Percentiles rank a stretch among this genome's conserved stretches.
phyloP scores from a whole-genome alignment of 1,284 basidiomycete genomes.

The Fomitopsis palustris region DNA sequence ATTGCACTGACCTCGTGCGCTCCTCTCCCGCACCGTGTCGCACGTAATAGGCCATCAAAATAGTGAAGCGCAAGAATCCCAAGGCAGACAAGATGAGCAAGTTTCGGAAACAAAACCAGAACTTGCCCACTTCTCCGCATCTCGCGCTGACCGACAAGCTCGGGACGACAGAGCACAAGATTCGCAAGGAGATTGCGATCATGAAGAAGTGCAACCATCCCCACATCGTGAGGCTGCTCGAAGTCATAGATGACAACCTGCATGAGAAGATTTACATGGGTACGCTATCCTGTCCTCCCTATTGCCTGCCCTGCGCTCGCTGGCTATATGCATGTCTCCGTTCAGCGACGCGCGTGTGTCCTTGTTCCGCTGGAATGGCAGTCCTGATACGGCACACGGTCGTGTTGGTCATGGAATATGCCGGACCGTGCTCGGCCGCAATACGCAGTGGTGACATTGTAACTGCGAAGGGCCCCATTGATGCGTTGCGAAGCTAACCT shows the following conservation, averaged over 20 bases:
- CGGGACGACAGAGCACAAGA: slow-evolving; percentile 75
- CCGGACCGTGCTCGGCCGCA: background rate
- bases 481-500: slow-evolving; percentile 7
- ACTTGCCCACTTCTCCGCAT: slow-evolving; percentile 50
- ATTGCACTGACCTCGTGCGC: background rate
- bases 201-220: slow-evolving; percentile 96
- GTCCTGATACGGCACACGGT: background rate
- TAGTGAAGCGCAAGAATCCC: slow-evolving; percentile 61
- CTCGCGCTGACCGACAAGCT: slow-evolving; percentile 56
- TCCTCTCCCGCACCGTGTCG: background rate
- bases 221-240: slow-evolving; percentile 88
- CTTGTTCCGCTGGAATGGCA: background rate
- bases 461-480: background rate
- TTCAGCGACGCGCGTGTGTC: slow-evolving; percentile 58
- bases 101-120: slow-evolving; percentile 50
- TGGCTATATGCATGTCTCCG: slow-evolving; percentile 7
- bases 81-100: slow-evolving; percentile 53
- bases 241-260: slow-evolving; percentile 94
- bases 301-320: slow-evolving; percentile 1
- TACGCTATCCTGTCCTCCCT: slow-evolving; percentile 38
- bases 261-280: slow-evolving; percentile 93
- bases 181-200: slow-evolving; percentile 92
- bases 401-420: background rate
- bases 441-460: background rate
- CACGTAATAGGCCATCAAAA: slow-evolving; percentile 74